These are phyloP conservation scores for Picea glauca DNA, from an alignment of 75 land plant species.

Conservation along the genomic window DNA sequence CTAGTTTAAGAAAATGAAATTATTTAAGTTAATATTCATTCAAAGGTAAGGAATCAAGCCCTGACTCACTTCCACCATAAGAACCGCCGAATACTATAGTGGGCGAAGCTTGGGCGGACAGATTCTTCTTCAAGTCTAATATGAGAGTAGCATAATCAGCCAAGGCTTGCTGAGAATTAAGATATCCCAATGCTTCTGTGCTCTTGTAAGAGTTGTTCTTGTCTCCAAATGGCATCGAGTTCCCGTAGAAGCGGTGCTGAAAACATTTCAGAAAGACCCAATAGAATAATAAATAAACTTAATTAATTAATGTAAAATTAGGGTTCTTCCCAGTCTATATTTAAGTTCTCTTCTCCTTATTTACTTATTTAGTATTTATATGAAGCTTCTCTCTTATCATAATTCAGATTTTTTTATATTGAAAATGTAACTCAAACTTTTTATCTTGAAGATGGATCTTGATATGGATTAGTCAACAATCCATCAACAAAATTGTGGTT, in stretches of 20 bases:
- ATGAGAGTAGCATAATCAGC: constrained; percentile 84
- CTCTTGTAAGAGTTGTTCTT: constrained; percentile 26
- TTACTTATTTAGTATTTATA: too few species aligned
- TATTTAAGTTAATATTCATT: background rate
- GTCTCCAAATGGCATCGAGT: constrained; percentile 67
- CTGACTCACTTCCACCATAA: constrained; percentile 86
- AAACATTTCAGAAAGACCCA: background rate
- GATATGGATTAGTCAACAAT: too few species aligned
- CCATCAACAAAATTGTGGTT: too few species aligned
- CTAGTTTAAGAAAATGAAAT: background rate
- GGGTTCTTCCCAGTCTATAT: too few species aligned
- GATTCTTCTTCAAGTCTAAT: constrained; percentile 62
- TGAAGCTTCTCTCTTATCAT: too few species aligned
- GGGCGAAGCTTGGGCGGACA: constrained; percentile 60
- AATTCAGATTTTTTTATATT: too few species aligned
- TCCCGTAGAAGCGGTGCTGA: constrained; percentile 91
- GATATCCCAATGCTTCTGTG: constrained; percentile 53
- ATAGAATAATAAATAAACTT: too few species aligned
- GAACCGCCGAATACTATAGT: constrained; percentile 89
- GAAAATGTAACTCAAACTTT: too few species aligned
- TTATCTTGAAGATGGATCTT: too few species aligned
- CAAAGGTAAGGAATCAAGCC: background rate
- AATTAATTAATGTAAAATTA: too few species aligned
- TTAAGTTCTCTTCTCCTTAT: too few species aligned
- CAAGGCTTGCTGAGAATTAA: constrained; percentile 76